Percentiles rank a stretch among this genome's conserved stretches.
Evolutionary conservation across 257 asterid species (phyloP).

Genomic region (Nicotiana knightiana): DNA sequence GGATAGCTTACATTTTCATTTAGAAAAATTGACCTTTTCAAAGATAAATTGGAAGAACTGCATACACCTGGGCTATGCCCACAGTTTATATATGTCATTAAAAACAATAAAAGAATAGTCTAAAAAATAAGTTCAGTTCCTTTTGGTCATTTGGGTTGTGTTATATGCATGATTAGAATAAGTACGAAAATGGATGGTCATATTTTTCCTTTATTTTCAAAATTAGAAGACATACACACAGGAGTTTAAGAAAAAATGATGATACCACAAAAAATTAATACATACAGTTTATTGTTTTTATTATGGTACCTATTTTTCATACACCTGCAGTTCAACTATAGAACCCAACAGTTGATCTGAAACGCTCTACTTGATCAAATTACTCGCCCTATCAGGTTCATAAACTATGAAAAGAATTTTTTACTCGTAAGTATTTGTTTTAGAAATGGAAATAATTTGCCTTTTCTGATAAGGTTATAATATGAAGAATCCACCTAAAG

Average conservation of each 20-base stretch:
- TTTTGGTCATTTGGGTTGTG: not conserved
- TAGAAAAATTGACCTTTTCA: not conserved
- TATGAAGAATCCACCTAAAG: not conserved
- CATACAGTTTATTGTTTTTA: not conserved
- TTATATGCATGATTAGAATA: not conserved
- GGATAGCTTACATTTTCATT: slow-evolving; percentile 4
- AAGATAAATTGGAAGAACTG: not conserved
- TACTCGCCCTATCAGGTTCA: not conserved
- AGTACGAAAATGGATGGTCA: not conserved
- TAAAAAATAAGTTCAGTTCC: not conserved
- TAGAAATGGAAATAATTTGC: not conserved
- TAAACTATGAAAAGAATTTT: not conserved
- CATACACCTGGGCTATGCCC: not conserved
- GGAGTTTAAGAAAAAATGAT: not conserved
- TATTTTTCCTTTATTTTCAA: not conserved
- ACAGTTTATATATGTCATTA: not conserved
- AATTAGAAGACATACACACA: not conserved
- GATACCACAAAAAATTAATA: not conserved
- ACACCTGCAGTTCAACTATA: not conserved
- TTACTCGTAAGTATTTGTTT: not conserved
- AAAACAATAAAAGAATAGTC: not conserved
- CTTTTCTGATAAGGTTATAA: not conserved
- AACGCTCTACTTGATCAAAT: not conserved
- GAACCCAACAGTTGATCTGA: not conserved
- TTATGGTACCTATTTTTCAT: not conserved